Percentiles rank a stretch among this genome's conserved stretches.
phyloP scores from a whole-genome alignment of 352 stramenopile genomes.

The Pythium chondricola region DNA sequence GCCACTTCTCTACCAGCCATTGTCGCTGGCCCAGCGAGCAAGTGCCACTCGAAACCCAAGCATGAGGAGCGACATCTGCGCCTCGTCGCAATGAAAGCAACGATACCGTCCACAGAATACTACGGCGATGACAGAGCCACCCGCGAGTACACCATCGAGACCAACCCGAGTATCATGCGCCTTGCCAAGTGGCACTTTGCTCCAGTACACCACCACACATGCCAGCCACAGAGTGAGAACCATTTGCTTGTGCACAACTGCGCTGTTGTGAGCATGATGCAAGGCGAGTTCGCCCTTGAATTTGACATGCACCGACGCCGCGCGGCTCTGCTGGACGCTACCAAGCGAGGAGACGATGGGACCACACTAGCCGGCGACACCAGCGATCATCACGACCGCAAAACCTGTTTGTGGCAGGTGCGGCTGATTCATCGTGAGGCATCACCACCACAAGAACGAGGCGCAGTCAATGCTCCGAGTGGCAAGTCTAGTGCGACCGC shows the following conservation, averaged over 20 bases:
- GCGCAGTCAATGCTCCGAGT: not conserved
- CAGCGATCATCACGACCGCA: not conserved
- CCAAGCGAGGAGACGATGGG: not conserved
- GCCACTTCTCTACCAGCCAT: not conserved
- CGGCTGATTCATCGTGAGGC: slow-evolving; percentile 31
- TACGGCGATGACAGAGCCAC: slow-evolving; percentile 61
- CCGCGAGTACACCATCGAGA: slow-evolving; percentile 54
- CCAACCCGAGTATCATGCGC: slow-evolving; percentile 42
- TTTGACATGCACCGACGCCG: slow-evolving; percentile 8
- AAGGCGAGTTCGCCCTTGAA: slow-evolving; percentile 10
- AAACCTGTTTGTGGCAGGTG: slow-evolving; percentile 37
- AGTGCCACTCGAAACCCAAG: not conserved
- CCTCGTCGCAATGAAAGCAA: slow-evolving; percentile 52
- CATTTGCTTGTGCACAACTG: slow-evolving; percentile 18
- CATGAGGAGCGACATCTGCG: slow-evolving; percentile 22
- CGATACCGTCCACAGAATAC: slow-evolving; percentile 30
- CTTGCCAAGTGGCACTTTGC: slow-evolving; percentile 48
- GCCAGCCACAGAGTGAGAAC: too few species aligned
- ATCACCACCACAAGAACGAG: not conserved
- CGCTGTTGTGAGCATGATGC: slow-evolving; percentile 1
- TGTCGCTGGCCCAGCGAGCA: not conserved
- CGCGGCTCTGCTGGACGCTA: not conserved
- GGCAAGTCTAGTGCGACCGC: not conserved
- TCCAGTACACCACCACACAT: too few species aligned
- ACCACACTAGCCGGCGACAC: too few species aligned